These are phyloP conservation scores for Eimeria acervulina DNA, from an alignment of 169 alveolate genomes.

Conservation along the genomic window DNA sequence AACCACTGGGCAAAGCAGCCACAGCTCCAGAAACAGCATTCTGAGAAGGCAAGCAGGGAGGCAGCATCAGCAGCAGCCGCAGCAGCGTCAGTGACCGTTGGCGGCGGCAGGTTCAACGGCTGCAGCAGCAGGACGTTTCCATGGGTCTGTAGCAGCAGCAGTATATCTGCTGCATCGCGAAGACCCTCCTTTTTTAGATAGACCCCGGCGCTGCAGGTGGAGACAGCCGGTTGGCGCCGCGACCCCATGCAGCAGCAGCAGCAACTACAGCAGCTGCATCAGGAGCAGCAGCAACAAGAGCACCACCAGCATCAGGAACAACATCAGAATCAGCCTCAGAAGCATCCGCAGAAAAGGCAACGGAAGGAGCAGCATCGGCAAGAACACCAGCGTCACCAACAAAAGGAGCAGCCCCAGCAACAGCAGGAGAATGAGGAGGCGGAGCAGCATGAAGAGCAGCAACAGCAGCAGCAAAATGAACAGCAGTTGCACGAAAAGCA, in stretches of 20 bases:
- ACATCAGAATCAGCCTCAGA: background rate
- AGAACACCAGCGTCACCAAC: background rate
- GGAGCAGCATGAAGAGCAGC: background rate
- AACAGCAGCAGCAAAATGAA: too few relatives aligned
- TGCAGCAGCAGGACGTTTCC: background rate
- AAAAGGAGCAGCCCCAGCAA: background rate
- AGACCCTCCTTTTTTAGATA: background rate
- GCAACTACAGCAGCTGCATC: constrained; percentile 23
- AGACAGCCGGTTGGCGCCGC: background rate
- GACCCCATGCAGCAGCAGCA: background rate
- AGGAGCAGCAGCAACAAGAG: background rate
- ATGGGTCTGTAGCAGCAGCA: background rate
- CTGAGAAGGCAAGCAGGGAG: background rate
- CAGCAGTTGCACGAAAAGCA: too few relatives aligned
- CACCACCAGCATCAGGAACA: background rate
- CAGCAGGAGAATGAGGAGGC: background rate
- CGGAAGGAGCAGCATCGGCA: background rate
- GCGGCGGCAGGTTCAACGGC: background rate
- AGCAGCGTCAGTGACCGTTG: background rate
- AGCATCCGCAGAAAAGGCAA: background rate
- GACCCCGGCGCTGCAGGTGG: background rate
- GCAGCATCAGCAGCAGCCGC: background rate
- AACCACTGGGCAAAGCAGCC: constrained; percentile 54
- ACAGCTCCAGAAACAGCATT: constrained; percentile 56
- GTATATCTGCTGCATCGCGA: background rate